phyloP scores from a whole-genome alignment of 2,329 filamentous ascomycete species.

The Claviceps sp. region DNA sequence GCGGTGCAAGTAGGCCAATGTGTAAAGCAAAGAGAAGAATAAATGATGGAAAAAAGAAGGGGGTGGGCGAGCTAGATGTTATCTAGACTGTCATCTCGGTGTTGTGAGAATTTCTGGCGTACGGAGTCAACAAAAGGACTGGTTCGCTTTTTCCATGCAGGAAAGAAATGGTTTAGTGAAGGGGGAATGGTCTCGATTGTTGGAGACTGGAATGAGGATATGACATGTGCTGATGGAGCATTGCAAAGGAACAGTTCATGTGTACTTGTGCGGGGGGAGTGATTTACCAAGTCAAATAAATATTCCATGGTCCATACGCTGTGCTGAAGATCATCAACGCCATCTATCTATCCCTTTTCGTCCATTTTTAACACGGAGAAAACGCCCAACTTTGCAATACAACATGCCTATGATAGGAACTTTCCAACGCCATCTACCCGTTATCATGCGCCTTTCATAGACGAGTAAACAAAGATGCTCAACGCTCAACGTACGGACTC shows the following conservation, averaged over 20 bases:
- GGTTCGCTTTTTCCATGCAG: constrained; percentile 10
- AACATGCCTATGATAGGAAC: too few relatives aligned
- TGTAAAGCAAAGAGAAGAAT: neutral
- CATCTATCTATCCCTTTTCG: too few relatives aligned
- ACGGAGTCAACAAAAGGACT: constrained; percentile 19
- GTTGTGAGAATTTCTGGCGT: constrained; percentile 13
- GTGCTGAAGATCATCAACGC: too few relatives aligned
- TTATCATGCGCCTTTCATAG: too few relatives aligned
- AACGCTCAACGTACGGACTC: too few relatives aligned
- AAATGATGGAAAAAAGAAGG: neutral
- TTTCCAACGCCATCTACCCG: too few relatives aligned
- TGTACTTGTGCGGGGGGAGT: neutral
- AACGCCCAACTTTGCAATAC: too few relatives aligned
- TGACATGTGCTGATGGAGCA: neutral
- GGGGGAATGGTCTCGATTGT: neutral
- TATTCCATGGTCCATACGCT: too few relatives aligned
- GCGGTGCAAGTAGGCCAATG: constrained; percentile 63
- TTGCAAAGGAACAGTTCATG: neutral
- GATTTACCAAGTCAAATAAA: too few relatives aligned
- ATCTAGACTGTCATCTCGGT: neutral
- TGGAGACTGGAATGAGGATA: neutral
- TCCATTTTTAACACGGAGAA: too few relatives aligned
- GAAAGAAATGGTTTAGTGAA: neutral
- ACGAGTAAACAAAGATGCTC: too few relatives aligned
- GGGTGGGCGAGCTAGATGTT: too few relatives aligned